Evolutionary conservation across 805 yeast species (phyloP), one percentile per base, ranked within the genome.

Genomic region (Vanderwaltozyma yarrowii): DNA sequence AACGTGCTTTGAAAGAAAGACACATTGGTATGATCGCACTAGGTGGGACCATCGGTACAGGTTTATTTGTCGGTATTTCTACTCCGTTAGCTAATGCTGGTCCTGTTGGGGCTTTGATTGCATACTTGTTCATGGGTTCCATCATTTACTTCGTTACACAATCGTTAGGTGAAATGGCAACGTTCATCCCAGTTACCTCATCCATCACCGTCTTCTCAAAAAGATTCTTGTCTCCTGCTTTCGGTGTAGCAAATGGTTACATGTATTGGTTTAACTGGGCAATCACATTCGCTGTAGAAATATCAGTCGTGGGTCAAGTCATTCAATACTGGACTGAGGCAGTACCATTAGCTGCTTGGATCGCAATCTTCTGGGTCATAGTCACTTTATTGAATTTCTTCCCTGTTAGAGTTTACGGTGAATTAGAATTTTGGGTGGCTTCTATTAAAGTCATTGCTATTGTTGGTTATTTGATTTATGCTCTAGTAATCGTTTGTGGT

Each of bases 41-140:
- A 19, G 86, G 85, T 42, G 85, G 85, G 43, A 76, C 84, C 27
- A 78, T 79, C 46, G 85, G 84, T 48, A 78, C 84, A 1, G 84
- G 84, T 53, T 63, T 78, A 33, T 76, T 78, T 59, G 72, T 78
- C 32, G 76, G 80, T 47, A 74, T 78, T 36, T 67, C 77, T n/a
- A 52, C 66, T 11, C 74, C 80, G 2, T 57, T 78, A 28, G 49
- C 64, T 2, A 49, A 57, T n/a, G 69, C 80, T 6, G 86, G 86
- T 26, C 85, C 86, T 2, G 85, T 72, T 2, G 72, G 74, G 30
- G 58, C 80, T 2, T 60, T 79, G 21, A 74, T 79, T 35, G 70
- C 83, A 1, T 78, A 74, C 49, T 43, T 74, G 8, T 77, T 76
- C 57, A 74, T 78, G 66, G 81, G 82, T 36, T 53, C 76, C 3